Percentiles rank a stretch among this genome's conserved stretches.
These are phyloP conservation scores for Pichia kluyveri DNA, from an alignment of 805 yeast genomes.

Conservation along the genomic window DNA sequence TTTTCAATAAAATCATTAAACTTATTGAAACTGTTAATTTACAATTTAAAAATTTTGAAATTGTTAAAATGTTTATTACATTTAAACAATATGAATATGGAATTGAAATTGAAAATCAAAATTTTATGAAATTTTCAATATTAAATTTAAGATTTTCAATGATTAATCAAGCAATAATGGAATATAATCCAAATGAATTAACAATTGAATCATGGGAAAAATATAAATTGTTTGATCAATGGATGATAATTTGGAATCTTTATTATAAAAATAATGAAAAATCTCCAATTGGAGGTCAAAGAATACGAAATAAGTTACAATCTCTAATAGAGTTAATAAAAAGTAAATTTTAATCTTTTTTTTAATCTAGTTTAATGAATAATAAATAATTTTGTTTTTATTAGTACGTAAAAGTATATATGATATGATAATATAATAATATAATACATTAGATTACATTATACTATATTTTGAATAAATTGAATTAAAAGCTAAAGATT, in stretches of 20 bases:
- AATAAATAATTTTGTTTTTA: neutral
- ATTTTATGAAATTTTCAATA: neutral
- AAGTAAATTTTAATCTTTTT: no score
- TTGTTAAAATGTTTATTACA: neutral
- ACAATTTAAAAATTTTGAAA: neutral
- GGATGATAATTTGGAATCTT: conserved; percentile 7
- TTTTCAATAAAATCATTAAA: neutral
- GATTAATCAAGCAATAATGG: conserved; percentile 1
- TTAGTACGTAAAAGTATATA: neutral
- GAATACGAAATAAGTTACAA: neutral
- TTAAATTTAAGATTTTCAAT: conserved; percentile 1
- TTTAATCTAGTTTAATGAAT: no score
- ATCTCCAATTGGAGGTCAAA: conserved; percentile 4
- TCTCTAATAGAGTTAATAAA: neutral
- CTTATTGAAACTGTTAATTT: neutral
- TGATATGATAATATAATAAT: neutral
- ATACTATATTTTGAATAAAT: no score
- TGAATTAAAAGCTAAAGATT: no score
- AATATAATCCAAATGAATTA: conserved; percentile 2
- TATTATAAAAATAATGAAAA: conserved; percentile 2
- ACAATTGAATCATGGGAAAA: conserved; percentile 1
- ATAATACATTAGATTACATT: no score
- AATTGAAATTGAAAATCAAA: neutral
- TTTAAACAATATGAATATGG: conserved; percentile 6
- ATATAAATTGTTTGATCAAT: conserved; percentile 2